Evolutionary conservation across 2,329 filamentous ascomycete genomes (phyloP), one percentile per base, ranked within the genome.

Genomic region (Amphichorda felina): DNA sequence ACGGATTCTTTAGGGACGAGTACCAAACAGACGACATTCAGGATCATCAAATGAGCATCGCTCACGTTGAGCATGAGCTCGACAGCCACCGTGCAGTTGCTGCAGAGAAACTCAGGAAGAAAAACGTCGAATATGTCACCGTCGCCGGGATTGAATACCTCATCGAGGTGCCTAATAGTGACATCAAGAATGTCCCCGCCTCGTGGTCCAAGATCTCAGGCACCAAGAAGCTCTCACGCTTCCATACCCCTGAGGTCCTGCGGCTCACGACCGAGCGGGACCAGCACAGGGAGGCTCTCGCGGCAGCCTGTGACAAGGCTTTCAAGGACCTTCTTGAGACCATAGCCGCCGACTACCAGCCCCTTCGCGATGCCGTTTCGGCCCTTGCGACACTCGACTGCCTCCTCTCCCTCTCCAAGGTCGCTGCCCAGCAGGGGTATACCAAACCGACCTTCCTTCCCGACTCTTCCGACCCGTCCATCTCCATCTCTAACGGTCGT

Each of bases 131-230:
- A 5, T 98, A 94, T 51, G 75, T 78, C 18, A 91, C 85, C 0
- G 83, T 91, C 7, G 74, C 86, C 2, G 88, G 88, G 7, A 94
- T 96, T 46, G 91, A 96, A 53, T 98, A 86, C 52, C 73, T 98
- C 15, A 84, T 98, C 48, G 91, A 96, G 58, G 82, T 98, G 5
- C 71, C 83, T 45, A 95, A 94, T 55, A 57, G 70, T 1, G 75
- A 85, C 36, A 70, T 95, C 40, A 91, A 87, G 53, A 76, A 80
- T 38, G 86, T 98, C 0, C 91, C 91, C 1, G 89, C 91, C 4
- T 93, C 85, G 0, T 98, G 91, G 91, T 70, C 74, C 43, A 96
- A 98, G 58, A 84, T 96, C 48, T 93, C 82, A 38, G 88, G 89
- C 34, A 98, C 91, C 6, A 96, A 96, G 57, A 86, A 85, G 48